Conservation (phyloP, 2,329 filamentous ascomycete species). For the Biscogniauxia sp. region DNA sequence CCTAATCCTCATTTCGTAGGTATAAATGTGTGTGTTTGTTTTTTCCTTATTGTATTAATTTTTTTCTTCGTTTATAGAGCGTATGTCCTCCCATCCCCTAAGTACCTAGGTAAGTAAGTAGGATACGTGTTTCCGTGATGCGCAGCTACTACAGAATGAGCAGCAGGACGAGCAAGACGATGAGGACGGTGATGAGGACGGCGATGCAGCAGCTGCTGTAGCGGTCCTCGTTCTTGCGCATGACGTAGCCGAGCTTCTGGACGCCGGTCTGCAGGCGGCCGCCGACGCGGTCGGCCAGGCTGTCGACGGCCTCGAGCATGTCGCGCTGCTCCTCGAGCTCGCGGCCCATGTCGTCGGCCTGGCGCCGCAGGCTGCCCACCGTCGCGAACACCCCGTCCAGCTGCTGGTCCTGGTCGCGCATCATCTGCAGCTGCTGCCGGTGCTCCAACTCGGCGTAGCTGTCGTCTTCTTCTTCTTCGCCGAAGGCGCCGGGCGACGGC, state of each 20-base stretch:
- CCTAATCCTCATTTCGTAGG: no score
- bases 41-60: no score
- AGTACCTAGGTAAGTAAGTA: no score
- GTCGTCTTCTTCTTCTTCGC: constrained; percentile 47
- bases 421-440: constrained; percentile 84
- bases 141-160: constrained; percentile 63
- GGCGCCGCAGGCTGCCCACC: constrained; percentile 83
- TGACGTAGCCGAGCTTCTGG: constrained; percentile 80
- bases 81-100: background rate
- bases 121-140: no score
- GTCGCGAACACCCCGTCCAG: constrained; percentile 91
- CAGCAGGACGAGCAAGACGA: constrained; percentile 80
- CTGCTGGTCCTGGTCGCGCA: constrained; percentile 92
- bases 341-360: constrained; percentile 93
- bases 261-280: constrained; percentile 82
- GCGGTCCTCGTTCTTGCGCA: constrained; percentile 85
- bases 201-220: constrained; percentile 88
- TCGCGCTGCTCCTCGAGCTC: constrained; percentile 93
- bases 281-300: constrained; percentile 80
- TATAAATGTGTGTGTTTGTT: no score
- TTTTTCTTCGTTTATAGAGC: background rate
- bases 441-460: constrained; percentile 83
- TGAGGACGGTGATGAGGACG: constrained; percentile 81
- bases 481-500: constrained; percentile 54
- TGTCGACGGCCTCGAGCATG: constrained; percentile 83